Conservation (phyloP, 2,329 filamentous ascomycete species). For the Diaporthe citri region DNA sequence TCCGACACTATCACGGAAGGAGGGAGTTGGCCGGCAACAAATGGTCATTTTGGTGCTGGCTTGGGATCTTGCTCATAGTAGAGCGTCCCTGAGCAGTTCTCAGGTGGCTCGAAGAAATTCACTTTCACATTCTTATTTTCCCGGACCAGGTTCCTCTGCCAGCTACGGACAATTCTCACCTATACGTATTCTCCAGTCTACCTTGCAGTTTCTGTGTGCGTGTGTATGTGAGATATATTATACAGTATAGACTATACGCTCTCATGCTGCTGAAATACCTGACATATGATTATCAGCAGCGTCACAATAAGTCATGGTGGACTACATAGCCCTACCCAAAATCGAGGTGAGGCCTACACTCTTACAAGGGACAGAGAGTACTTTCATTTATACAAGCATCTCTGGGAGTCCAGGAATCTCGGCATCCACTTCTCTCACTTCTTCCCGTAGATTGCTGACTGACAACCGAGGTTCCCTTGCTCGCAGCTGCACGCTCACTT, state of each 20-base stretch:
- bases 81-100: background rate
- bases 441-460: background rate
- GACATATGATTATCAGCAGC: background rate
- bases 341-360: conserved; percentile 59
- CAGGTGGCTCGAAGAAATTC: background rate
- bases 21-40: conserved; percentile 14
- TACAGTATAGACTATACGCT: background rate
- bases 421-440: conserved; percentile 34
- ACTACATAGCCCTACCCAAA: conserved; percentile 65
- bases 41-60: background rate
- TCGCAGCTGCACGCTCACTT: conserved; percentile 85
- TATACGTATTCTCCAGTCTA: background rate
- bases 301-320: conserved; percentile 45
- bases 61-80: background rate
- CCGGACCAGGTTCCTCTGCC: no score
- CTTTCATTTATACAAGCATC: background rate
- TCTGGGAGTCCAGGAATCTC: background rate
- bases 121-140: background rate
- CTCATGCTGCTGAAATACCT: background rate
- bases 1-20: conserved; percentile 2
- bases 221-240: background rate
- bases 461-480: background rate
- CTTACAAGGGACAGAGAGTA: background rate
- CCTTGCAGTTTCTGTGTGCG: background rate
- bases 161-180: background rate